Conservation (phyloP, 352 stramenopile species). For the Phytopythium delawarense region DNA sequence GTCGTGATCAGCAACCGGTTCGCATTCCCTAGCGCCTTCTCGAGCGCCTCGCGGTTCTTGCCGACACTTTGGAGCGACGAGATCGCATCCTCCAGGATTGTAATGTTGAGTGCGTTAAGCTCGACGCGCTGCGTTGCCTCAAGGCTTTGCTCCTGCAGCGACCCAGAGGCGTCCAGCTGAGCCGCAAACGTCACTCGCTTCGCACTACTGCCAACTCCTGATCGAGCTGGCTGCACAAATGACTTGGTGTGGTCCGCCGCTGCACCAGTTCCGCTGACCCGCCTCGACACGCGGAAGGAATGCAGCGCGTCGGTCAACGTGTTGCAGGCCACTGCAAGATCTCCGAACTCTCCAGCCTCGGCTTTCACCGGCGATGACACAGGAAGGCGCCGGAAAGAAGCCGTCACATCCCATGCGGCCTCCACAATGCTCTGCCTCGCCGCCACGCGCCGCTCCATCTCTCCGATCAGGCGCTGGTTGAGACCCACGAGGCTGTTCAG, state of each 20-base stretch:
- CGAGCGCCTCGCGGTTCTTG: constrained; percentile 25
- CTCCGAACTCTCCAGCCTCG: constrained; percentile 30
- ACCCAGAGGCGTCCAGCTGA: background rate
- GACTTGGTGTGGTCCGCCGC: background rate
- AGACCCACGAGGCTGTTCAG: constrained; percentile 44
- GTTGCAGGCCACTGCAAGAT: constrained; percentile 37
- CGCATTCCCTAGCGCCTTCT: constrained; percentile 26
- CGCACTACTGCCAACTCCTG: background rate
- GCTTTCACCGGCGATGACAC: background rate
- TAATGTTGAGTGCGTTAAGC: constrained; percentile 31
- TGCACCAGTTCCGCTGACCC: background rate
- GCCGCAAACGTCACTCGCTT: background rate
- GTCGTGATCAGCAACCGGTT: constrained; percentile 15
- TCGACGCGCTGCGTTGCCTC: background rate
- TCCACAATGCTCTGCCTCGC: constrained; percentile 35
- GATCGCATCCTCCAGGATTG: constrained; percentile 38
- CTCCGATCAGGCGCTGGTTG: constrained; percentile 36
- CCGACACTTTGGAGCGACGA: constrained; percentile 32
- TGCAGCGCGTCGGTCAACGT: constrained; percentile 31
- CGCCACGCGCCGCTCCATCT: constrained; percentile 34
- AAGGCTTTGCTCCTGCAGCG: constrained; percentile 13
- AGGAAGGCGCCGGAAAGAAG: constrained; percentile 27
- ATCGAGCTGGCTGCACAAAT: background rate
- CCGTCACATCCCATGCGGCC: constrained; percentile 33
- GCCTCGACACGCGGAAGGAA: constrained; percentile 23